These are phyloP conservation scores for Agaricus blazei DNA, from an alignment of 768 basidiomycete species.

Conservation along the genomic window DNA sequence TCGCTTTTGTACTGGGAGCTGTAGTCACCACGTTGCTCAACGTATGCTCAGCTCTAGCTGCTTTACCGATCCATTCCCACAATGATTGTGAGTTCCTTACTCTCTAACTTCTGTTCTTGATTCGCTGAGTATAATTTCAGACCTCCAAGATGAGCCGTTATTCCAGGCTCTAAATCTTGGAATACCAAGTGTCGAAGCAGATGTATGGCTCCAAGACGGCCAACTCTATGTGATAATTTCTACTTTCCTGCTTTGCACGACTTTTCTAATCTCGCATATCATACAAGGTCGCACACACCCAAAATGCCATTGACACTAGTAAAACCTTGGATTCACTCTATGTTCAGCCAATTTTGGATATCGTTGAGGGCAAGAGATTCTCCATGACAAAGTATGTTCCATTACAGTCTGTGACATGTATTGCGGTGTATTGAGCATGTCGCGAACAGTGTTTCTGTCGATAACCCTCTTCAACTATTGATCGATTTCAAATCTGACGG, in stretches of 20 bases:
- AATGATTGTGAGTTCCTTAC: neutral
- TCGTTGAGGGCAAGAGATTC: neutral
- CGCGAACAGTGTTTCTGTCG: neutral
- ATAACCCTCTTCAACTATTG: neutral
- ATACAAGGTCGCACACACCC: neutral
- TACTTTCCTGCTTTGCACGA: neutral
- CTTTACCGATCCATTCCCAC: neutral
- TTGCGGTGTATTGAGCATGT: neutral
- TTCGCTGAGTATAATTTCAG: neutral
- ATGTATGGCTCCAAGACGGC: neutral
- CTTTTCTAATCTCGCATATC: neutral
- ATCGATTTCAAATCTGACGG: neutral
- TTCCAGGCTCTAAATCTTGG: neutral
- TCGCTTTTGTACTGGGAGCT: neutral
- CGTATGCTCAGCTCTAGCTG: neutral
- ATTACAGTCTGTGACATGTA: neutral
- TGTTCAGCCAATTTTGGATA: neutral
- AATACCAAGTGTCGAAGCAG: neutral
- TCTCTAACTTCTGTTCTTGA: neutral
- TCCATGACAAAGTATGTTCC: neutral
- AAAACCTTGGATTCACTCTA: neutral
- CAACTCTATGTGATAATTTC: neutral
- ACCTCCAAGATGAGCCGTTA: neutral
- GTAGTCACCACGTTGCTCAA: neutral
- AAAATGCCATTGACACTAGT: neutral